A percentile compares a stretch with the other conserved stretches of the same genome.
phyloP scores from a whole-genome alignment of 148 eudicot genomes.

The Camellia granthamiana region DNA sequence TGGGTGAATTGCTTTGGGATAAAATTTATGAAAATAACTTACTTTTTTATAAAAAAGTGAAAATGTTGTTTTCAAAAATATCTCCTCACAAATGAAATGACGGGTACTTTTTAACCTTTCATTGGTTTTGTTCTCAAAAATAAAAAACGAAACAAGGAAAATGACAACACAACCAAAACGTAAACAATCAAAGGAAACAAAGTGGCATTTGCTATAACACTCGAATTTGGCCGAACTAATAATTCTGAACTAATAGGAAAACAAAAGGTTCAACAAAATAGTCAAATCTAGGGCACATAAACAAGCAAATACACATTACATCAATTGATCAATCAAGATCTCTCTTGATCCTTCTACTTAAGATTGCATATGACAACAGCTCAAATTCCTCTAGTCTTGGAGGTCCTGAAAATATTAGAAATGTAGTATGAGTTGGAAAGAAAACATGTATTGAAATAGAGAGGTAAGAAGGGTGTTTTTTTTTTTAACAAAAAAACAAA shows the following conservation, averaged over 20 bases:
- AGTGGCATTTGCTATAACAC: neutral
- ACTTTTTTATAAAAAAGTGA: no score
- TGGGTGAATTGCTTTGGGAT: no score
- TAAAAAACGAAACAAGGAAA: neutral
- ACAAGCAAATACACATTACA: neutral
- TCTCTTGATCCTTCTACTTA: neutral
- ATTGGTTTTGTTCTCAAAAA: neutral
- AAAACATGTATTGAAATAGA: neutral
- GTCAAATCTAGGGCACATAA: neutral
- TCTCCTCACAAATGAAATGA: no score
- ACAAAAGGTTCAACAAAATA: conserved; percentile 1
- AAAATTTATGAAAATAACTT: no score
- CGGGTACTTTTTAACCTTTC: no score
- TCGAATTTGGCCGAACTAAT: neutral
- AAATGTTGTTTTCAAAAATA: no score
- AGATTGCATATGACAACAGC: neutral
- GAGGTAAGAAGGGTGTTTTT: no score
- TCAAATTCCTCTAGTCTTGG: neutral
- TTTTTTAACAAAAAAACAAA: no score
- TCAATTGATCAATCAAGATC: neutral
- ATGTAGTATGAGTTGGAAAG: neutral
- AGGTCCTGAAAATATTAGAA: neutral
- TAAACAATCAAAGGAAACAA: no score
- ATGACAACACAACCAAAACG: neutral
- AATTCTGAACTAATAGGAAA: neutral